These are phyloP conservation scores for Aegilops sharonensis DNA, from an alignment of 176 grass and related monocot genomes.

Conservation along the genomic window DNA sequence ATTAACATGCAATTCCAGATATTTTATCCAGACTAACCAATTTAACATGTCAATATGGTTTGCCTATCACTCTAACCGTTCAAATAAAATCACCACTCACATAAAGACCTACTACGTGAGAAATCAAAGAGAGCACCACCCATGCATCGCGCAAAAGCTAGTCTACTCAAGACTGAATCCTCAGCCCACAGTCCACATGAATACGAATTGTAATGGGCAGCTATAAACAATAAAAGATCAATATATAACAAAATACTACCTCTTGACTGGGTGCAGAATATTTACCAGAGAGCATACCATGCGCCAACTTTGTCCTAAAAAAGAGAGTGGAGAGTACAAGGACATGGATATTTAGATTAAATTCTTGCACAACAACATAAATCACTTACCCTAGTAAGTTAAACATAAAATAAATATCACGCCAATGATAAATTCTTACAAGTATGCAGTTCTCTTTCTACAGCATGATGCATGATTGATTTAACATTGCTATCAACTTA, in stretches of 20 bases:
- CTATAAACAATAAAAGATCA: constrained; percentile 6
- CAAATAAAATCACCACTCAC: background rate
- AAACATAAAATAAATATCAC: background rate
- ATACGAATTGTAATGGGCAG: background rate
- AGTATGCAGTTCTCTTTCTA: background rate
- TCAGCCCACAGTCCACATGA: background rate
- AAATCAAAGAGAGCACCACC: background rate
- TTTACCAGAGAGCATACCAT: constrained; percentile 91
- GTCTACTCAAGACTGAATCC: background rate
- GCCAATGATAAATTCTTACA: background rate
- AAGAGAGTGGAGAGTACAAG: background rate
- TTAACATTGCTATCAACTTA: background rate
- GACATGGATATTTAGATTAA: background rate
- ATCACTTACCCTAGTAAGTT: background rate
- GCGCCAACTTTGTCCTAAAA: constrained; percentile 82
- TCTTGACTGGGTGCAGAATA: constrained; percentile 64
- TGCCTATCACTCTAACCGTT: background rate
- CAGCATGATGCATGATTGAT: background rate
- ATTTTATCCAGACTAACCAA: background rate
- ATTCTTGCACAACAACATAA: background rate
- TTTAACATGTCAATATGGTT: background rate
- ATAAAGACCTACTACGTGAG: background rate
- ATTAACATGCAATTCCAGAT: background rate
- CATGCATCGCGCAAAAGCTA: background rate
- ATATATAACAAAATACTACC: constrained; percentile 43